Evolutionary conservation across 2,329 filamentous ascomycete species (phyloP).

Genomic region (Cladosporium austrohemisphaericum): DNA sequence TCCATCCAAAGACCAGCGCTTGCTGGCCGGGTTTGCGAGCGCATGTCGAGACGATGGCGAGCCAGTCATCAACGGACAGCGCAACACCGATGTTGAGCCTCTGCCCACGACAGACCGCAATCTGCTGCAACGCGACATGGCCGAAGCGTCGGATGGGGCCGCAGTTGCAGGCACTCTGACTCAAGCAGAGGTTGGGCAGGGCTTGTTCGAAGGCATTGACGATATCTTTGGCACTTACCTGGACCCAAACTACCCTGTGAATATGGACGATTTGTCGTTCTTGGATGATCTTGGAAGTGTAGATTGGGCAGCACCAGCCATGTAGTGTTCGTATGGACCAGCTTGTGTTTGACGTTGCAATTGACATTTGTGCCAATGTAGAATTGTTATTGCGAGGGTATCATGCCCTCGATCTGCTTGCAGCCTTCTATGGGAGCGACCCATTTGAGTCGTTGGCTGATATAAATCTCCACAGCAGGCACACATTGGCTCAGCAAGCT

Average conservation of each 20-base stretch:
- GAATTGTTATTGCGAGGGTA: slow-evolving; percentile 4
- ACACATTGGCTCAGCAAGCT: not conserved
- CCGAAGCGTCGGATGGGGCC: not conserved
- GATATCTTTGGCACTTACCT: slow-evolving; percentile 33
- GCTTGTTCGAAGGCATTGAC: slow-evolving; percentile 33
- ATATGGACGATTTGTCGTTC: slow-evolving; percentile 33
- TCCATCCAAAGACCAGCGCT: slow-evolving; percentile 14
- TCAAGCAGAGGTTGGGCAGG: slow-evolving; percentile 8
- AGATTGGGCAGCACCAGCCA: slow-evolving; percentile 5
- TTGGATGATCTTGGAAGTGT: slow-evolving; percentile 23
- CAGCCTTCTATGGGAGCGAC: not conserved
- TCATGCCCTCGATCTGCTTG: slow-evolving; percentile 7
- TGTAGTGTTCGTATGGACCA: not conserved
- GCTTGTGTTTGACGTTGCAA: too few species aligned
- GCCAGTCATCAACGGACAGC: slow-evolving; percentile 8
- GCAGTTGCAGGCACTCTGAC: not conserved
- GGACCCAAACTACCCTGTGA: slow-evolving; percentile 33
- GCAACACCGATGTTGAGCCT: slow-evolving; percentile 1
- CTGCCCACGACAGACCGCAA: slow-evolving; percentile 6
- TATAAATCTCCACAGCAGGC: slow-evolving; percentile 8
- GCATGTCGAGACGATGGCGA: slow-evolving; percentile 13
- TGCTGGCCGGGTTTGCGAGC: slow-evolving; percentile 11
- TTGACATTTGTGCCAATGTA: too few species aligned
- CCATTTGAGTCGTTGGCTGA: slow-evolving; percentile 1
- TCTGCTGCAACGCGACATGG: not conserved